Percentiles rank a stretch among this genome's conserved stretches.
These are phyloP conservation scores for Eucalyptus sp. DNA, from an alignment of 345 rosid genomes.

Conservation along the genomic window DNA sequence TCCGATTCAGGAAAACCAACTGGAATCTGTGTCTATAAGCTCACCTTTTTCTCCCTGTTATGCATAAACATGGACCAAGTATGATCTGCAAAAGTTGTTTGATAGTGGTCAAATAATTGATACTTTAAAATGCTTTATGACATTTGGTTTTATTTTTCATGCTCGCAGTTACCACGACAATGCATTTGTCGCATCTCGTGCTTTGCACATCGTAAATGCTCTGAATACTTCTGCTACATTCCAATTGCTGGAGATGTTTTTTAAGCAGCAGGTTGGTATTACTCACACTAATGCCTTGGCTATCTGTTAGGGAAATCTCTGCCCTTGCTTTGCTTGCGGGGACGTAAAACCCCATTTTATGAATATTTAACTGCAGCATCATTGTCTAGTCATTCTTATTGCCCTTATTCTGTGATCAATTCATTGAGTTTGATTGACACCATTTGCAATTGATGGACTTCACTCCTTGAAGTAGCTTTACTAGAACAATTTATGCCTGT, in stretches of 20 bases:
- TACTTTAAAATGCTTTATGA: not conserved
- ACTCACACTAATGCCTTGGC: not conserved
- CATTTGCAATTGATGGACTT: not conserved
- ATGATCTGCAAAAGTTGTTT: not conserved
- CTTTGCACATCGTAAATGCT: constrained; percentile 52
- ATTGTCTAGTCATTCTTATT: not conserved
- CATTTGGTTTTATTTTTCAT: not conserved
- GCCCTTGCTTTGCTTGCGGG: not conserved
- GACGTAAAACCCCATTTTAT: not conserved
- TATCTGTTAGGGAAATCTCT: not conserved
- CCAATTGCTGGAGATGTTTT: constrained; percentile 52
- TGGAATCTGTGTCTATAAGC: not conserved
- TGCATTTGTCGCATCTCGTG: constrained; percentile 69
- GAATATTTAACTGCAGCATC: not conserved
- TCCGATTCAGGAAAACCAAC: not conserved
- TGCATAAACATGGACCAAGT: not conserved
- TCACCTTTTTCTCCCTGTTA: not conserved
- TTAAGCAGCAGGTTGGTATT: constrained; percentile 52
- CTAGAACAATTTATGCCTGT: not conserved
- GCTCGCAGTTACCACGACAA: constrained; percentile 78
- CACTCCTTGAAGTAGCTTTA: not conserved
- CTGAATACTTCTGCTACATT: constrained; percentile 52
- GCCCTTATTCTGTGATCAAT: not conserved
- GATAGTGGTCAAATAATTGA: not conserved
- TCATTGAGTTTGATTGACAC: not conserved